These are phyloP conservation scores for Mariannaea elegans DNA, from an alignment of 2,329 filamentous ascomycete genomes.

Conservation along the genomic window DNA sequence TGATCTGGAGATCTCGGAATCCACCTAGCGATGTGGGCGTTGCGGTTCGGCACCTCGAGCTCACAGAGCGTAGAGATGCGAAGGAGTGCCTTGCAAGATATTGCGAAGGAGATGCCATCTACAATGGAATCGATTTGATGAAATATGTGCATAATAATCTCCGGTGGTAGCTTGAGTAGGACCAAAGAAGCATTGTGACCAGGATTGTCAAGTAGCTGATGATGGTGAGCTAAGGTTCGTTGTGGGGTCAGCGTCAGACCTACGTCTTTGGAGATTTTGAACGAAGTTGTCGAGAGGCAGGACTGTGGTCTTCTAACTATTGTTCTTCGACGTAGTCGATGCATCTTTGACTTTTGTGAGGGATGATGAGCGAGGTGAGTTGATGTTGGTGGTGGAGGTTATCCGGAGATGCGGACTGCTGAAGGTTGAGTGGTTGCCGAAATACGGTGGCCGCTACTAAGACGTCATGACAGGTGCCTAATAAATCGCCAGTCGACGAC, in stretches of 20 bases:
- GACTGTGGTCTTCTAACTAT: not conserved
- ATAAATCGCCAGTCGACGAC: too few species aligned
- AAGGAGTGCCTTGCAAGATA: slow-evolving; percentile 36
- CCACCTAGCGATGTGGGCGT: slow-evolving; percentile 20
- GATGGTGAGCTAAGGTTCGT: slow-evolving; percentile 3
- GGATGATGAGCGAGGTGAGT: not conserved
- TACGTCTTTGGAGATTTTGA: slow-evolving; percentile 28
- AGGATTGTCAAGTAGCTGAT: slow-evolving; percentile 12
- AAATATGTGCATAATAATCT: slow-evolving; percentile 39
- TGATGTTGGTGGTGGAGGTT: not conserved
- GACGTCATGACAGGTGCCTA: too few species aligned
- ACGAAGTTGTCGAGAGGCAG: not conserved
- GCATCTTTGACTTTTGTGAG: not conserved
- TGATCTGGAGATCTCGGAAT: not conserved
- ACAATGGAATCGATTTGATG: slow-evolving; percentile 11
- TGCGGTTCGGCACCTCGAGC: slow-evolving; percentile 28
- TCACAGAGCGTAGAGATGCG: slow-evolving; percentile 24
- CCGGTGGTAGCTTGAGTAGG: slow-evolving; percentile 36
- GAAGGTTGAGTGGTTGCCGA: too few species aligned
- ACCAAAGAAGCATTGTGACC: slow-evolving; percentile 5
- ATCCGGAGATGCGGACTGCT: too few species aligned
- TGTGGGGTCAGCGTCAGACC: not conserved
- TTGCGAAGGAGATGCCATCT: slow-evolving; percentile 30
- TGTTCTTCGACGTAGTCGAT: not conserved
- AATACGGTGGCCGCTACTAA: too few species aligned